These are phyloP conservation scores for Amorphotheca resinae DNA, from an alignment of 495 filamentous ascomycete genomes.

Conservation along the genomic window DNA sequence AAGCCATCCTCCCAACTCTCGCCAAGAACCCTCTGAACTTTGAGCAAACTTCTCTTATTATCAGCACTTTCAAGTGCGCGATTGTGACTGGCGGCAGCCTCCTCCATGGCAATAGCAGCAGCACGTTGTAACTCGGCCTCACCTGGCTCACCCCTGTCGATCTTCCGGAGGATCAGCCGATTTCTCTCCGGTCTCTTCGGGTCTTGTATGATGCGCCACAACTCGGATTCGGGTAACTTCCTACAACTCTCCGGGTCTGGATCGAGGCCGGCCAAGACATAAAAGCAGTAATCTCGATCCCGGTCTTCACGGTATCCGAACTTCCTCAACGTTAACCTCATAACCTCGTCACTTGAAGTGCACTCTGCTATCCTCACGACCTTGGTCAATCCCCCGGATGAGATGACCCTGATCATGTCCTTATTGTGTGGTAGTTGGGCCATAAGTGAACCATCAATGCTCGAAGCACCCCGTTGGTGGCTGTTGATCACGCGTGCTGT, in stretches of 20 bases:
- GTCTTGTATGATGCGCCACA: slow-evolving; percentile 74
- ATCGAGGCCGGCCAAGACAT: slow-evolving; percentile 69
- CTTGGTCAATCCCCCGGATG: slow-evolving; percentile 77
- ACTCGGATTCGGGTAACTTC: slow-evolving; percentile 67
- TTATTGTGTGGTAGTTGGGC: slow-evolving; percentile 65
- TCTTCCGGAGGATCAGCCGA: slow-evolving; percentile 79
- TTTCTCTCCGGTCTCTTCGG: slow-evolving; percentile 66
- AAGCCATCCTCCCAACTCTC: slow-evolving; percentile 68
- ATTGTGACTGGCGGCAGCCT: slow-evolving; percentile 59
- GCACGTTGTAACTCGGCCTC: slow-evolving; percentile 68
- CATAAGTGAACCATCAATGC: slow-evolving; percentile 70
- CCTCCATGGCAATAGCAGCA: slow-evolving; percentile 70
- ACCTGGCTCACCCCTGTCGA: slow-evolving; percentile 76
- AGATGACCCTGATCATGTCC: slow-evolving; percentile 82
- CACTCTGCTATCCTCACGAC: slow-evolving; percentile 82
- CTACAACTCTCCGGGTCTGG: slow-evolving; percentile 66
- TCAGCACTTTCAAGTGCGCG: slow-evolving; percentile 50
- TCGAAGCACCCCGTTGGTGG: slow-evolving; percentile 53
- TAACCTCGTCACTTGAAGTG: slow-evolving; percentile 81
- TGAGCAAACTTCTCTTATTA: slow-evolving; percentile 53
- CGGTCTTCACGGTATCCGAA: slow-evolving; percentile 64
- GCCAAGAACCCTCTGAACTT: slow-evolving; percentile 73
- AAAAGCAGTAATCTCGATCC: slow-evolving; percentile 72
- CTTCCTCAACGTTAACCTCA: slow-evolving; percentile 73
- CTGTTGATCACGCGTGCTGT: slow-evolving; percentile 32